These are phyloP conservation scores for Lotmaria passim DNA, from an alignment of 208 protist species.

Conservation along the genomic window DNA sequence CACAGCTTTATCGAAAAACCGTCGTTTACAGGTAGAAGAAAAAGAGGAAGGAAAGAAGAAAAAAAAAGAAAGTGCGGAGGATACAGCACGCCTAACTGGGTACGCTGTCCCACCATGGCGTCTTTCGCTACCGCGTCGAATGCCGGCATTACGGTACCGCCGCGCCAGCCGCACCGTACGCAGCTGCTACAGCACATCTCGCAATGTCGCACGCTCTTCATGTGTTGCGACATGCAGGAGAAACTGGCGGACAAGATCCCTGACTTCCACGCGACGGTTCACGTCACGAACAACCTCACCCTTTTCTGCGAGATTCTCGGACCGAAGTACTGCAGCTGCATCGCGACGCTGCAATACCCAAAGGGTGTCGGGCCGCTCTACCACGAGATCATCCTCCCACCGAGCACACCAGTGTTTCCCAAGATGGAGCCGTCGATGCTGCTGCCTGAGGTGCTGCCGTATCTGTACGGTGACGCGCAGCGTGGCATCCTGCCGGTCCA, in stretches of 20 bases:
- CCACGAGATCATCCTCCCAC: slow-evolving; percentile 56
- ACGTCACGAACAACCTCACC: slow-evolving; percentile 54
- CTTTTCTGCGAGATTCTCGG: slow-evolving; percentile 44
- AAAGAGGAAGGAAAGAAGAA: neutral
- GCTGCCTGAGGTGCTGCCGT: slow-evolving; percentile 45
- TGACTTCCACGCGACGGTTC: slow-evolving; percentile 53
- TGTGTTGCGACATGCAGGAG: slow-evolving; percentile 87
- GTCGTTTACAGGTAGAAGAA: too few relatives aligned
- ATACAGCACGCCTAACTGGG: too few relatives aligned
- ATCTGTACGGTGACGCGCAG: slow-evolving; percentile 43
- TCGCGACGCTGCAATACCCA: slow-evolving; percentile 71
- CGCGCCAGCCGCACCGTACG: neutral
- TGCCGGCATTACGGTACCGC: slow-evolving; percentile 18
- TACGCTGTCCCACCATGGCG: too few relatives aligned
- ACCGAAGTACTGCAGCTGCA: slow-evolving; percentile 37
- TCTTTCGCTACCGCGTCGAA: neutral
- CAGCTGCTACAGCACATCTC: slow-evolving; percentile 10
- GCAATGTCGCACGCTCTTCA: slow-evolving; percentile 61
- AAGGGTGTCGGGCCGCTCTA: slow-evolving; percentile 48
- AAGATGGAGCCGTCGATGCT: slow-evolving; percentile 78
- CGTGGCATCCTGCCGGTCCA: slow-evolving; percentile 53
- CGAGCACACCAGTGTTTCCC: slow-evolving; percentile 42
- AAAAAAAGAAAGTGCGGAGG: too few relatives aligned
- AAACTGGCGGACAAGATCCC: slow-evolving; percentile 45
- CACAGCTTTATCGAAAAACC: too few relatives aligned